Evolutionary conservation across 345 rosid species (phyloP), one percentile per base, ranked within the genome.

Genomic region (Durio zibethinus): DNA sequence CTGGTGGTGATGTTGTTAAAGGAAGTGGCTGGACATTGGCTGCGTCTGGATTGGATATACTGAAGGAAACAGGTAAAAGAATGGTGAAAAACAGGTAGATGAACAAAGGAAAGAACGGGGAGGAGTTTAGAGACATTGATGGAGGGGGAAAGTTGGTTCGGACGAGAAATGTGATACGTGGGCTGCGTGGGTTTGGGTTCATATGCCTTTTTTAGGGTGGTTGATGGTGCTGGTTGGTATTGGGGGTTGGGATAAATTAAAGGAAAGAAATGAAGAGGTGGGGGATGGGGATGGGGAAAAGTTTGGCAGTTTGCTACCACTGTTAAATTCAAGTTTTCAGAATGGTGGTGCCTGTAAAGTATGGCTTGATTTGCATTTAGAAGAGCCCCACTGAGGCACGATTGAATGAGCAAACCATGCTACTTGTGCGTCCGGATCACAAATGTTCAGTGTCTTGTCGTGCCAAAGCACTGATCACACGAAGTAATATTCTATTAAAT

Each of bases 1-100:
- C 87, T 1, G 95, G 84, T 0, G 92, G 91, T 2, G 89, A 74
- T 23, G 90, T 48, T 84, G 78, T 72, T 43, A 86, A 76, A 75
- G 47, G 79, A n/a, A n/a, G n/a, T n/a, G n/a, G n/a, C n/a, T n/a
- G n/a, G n/a, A n/a, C n/a, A 1, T 88, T 43, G 8, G 27, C 80
- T 21, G 93, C 74, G 77, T 89, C 91, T 3, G 84, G 84, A 65
- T 81, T 43, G 72, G 88, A 84, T 10, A 84, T 20, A 50, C 79
- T 35, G 48, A 79, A 48, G 35, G 76, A 74, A 1, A 56, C 63
- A 35, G 82, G 67, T 61, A n/a, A 82, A 45, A 80, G 57, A 67
- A 78, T 57, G 77, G 65, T 76, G 27, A 81, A 62, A 82, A 75
- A 60, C 76, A 54, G 27, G 64, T 0, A 71, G 77, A 48, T 25